Evolutionary conservation across 352 stramenopile species (phyloP), one percentile per base, ranked within the genome.

Genomic region (Pythium sp.): DNA sequence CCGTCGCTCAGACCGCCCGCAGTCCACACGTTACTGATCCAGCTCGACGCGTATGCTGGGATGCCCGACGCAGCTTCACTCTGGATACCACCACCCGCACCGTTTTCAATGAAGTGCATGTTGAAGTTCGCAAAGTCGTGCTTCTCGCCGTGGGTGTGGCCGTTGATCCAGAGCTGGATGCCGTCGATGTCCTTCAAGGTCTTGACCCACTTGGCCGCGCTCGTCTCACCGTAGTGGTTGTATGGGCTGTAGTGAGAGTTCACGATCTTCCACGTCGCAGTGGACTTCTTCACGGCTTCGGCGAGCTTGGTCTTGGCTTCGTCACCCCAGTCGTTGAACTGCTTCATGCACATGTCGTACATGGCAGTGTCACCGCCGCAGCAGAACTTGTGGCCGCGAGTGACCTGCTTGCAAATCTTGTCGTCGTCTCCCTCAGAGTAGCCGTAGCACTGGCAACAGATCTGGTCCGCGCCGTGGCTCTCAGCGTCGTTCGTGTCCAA

Each of bases 381-480:
- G 67, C 84, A 92, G 14, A 78, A 69, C 49, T 78, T 66, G 55
- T 93, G 72, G 11, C 82, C 84, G 7, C 74, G 74, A 30, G 74
- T 72, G 5, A 82, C 71, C 28, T 85, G 81, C 62, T 86, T 84
- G 65, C 82, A 92, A 32, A 60, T 68, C 22, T 74, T 69, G 67
- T 87, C 75, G 18, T 77, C 73, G n/a, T 49, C 43, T 49, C 79
- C 81, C 28, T 78, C 58, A 14, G 75, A 65, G 71, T 93, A 94
- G 26, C 82, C 87, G 67, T 91, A 94, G 78, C 87, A 94, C 68
- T 94, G 87, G 65, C 87, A 94, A 51, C 87, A 94, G 18, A 90
- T 85, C 56, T 94, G 81, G 55, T 82, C 75, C 18, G 79, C 81
- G 24, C 76, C 82, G 71, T 92, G 84, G 57, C 62, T 75, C 2